phyloP scores from a whole-genome alignment of 345 rosid species.

The Linum lewisii region DNA sequence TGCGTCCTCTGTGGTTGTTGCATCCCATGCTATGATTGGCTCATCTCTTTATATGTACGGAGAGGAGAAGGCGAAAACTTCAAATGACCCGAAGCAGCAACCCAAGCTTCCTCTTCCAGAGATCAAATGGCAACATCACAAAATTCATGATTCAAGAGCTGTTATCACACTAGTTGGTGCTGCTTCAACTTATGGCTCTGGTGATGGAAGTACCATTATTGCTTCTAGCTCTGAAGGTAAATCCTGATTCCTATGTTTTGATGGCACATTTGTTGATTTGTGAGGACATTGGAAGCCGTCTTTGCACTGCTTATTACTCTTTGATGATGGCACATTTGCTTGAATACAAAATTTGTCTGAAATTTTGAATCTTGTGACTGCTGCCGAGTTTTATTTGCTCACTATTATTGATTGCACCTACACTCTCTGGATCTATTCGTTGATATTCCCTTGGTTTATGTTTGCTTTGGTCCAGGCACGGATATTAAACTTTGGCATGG shows the following conservation, averaged over 20 bases:
- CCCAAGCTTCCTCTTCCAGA: slow-evolving; percentile 73
- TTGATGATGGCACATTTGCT: no score
- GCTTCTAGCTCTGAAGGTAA: slow-evolving; percentile 93
- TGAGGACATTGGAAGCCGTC: background rate
- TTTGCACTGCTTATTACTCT: no score
- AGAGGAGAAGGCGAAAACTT: slow-evolving; percentile 55
- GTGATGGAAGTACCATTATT: slow-evolving; percentile 70
- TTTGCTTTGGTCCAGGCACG: slow-evolving; percentile 47
- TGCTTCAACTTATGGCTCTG: slow-evolving; percentile 76
- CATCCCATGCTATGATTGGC: slow-evolving; percentile 50
- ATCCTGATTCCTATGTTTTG: background rate
- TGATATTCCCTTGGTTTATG: slow-evolving; percentile 4
- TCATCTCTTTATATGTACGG: slow-evolving; percentile 78
- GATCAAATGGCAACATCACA: slow-evolving; percentile 80
- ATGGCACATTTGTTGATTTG: background rate
- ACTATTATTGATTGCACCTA: background rate
- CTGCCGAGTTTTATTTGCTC: background rate
- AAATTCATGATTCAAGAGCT: slow-evolving; percentile 52
- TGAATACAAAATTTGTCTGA: no score
- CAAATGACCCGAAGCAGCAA: slow-evolving; percentile 49
- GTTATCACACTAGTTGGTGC: slow-evolving; percentile 63
- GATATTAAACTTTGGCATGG: slow-evolving; percentile 96
- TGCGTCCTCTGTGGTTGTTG: slow-evolving; percentile 71
- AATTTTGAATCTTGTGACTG: no score
- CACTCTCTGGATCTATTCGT: background rate